Base-by-base conservation (phyloP, 345 rosid species). In the Salix purpurea region DNA sequence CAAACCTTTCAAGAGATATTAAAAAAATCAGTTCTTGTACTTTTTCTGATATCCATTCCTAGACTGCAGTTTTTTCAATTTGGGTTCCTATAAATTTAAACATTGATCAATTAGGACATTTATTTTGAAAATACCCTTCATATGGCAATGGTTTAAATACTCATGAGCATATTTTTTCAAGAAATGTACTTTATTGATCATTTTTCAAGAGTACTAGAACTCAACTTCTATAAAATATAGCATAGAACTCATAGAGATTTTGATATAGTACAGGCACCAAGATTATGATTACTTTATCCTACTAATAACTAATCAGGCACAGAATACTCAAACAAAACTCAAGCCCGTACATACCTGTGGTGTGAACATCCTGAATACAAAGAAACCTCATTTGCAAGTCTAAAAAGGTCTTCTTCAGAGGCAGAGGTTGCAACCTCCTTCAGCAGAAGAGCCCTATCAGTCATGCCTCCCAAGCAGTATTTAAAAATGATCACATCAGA, bases 361-460 rank as follows among this genome's bases (percentile, higher is more conserved):
- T 96, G 98, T 78, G 93, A 88, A 79, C 98, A 96, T 40, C 98
- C 99, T 0, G 99, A 88, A 81, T 85, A 96, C 28, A 91, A 77
- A 75, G 92, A 86, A 83, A 94, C 95, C 81, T 92, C 89, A 80
- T 92, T 75, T 4, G 97, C 95, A 74, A 96, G 91, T 71, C 84
- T 84, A 37, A 86, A 84, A 70, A 96, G 86, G 76, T 89, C 86
- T 77, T 86, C 87, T 77, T 96, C 90, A 46, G 92, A 86, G 78
- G 86, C 76, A 72, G 88, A 88, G 66, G 82, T 78, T 44, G 91
- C 90, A 84, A 96, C 83, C 76, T 96, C 97, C 88, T 94, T 92
- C 56, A 94, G 91, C 71, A 96, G 83, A 74, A 83, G 71, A 74
- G 91, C 88, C 87, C 91, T 90, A 78, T 96, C 97, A 66, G 87